Percentiles rank a stretch among this genome's conserved stretches.
phyloP scores from a whole-genome alignment of 2,329 filamentous ascomycete species.

The Tolypocladium amazonense region DNA sequence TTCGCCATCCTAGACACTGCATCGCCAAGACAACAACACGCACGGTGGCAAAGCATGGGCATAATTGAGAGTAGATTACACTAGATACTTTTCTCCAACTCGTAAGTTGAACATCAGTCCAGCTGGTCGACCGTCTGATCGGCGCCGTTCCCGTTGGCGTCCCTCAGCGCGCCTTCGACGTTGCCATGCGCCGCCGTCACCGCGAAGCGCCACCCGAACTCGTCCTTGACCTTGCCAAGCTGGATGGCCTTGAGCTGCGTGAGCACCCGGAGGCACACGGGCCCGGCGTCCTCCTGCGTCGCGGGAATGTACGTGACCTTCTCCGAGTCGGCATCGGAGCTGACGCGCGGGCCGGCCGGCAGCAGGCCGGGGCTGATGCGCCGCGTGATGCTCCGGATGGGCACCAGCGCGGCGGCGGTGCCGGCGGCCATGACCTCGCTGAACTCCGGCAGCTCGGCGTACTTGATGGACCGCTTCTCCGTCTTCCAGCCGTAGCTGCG shows the following conservation, averaged over 20 bases:
- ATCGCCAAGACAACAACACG: neutral
- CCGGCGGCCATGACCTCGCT: slow-evolving; percentile 82
- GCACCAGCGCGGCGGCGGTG: slow-evolving; percentile 83
- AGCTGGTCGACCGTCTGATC: slow-evolving; percentile 22
- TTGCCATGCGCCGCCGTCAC: slow-evolving; percentile 35
- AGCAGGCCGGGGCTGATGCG: slow-evolving; percentile 17
- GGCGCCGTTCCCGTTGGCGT: slow-evolving; percentile 8
- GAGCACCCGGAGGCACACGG: slow-evolving; percentile 62
- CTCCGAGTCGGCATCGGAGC: slow-evolving; percentile 28
- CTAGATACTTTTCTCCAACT: neutral
- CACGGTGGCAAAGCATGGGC: neutral
- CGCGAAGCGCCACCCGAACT: slow-evolving; percentile 58
- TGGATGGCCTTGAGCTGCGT: slow-evolving; percentile 76
- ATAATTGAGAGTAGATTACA: neutral
- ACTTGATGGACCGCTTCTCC: slow-evolving; percentile 62
- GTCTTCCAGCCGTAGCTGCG: slow-evolving; percentile 74
- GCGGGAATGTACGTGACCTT: slow-evolving; percentile 44
- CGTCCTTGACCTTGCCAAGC: slow-evolving; percentile 66
- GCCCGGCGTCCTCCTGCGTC: slow-evolving; percentile 57
- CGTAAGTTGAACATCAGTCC: slow-evolving; percentile 9
- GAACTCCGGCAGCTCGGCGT: slow-evolving; percentile 42
- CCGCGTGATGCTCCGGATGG: slow-evolving; percentile 82
- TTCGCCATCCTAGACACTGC: neutral
- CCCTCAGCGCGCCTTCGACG: slow-evolving; percentile 16
- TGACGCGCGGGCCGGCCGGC: slow-evolving; percentile 26